phyloP scores from a whole-genome alignment of 1,284 basidiomycete genomes.

The Irpex sp. region DNA sequence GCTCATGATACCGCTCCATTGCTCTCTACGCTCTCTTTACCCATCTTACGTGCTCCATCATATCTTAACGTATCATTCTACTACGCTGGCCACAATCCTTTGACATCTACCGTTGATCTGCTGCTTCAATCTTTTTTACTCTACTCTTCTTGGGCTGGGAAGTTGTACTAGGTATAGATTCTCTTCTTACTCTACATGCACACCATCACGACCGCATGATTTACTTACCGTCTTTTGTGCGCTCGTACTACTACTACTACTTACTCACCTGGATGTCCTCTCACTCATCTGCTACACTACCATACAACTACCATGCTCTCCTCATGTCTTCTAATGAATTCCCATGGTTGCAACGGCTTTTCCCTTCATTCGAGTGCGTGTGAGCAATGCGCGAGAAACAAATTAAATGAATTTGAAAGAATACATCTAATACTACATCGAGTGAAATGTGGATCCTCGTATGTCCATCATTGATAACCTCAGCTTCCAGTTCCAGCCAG shows the following conservation, averaged over 20 bases:
- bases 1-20: slow-evolving; percentile 7
- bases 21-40: slow-evolving; percentile 4
- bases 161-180: slow-evolving; percentile 6
- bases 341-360: neutral
- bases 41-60: slow-evolving; percentile 10
- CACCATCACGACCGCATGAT: neutral
- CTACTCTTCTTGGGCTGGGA: neutral
- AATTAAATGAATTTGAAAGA: neutral
- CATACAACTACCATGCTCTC: neutral
- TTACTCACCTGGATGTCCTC: neutral
- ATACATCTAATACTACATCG: neutral
- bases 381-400: neutral
- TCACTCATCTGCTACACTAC: neutral
- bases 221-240: neutral
- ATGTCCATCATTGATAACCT: slow-evolving; percentile 2
- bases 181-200: neutral
- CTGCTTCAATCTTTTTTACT: slow-evolving; percentile 2
- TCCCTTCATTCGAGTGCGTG: neutral
- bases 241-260: neutral
- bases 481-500: neutral
- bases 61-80: slow-evolving; percentile 7
- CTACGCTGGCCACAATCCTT: neutral
- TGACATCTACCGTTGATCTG: slow-evolving; percentile 5
- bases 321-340: neutral
- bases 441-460: slow-evolving; percentile 2